Evolutionary conservation across 495 filamentous ascomycete genomes (phyloP), one percentile per base, ranked within the genome.

Genomic region (Penicillium egyptiacum): DNA sequence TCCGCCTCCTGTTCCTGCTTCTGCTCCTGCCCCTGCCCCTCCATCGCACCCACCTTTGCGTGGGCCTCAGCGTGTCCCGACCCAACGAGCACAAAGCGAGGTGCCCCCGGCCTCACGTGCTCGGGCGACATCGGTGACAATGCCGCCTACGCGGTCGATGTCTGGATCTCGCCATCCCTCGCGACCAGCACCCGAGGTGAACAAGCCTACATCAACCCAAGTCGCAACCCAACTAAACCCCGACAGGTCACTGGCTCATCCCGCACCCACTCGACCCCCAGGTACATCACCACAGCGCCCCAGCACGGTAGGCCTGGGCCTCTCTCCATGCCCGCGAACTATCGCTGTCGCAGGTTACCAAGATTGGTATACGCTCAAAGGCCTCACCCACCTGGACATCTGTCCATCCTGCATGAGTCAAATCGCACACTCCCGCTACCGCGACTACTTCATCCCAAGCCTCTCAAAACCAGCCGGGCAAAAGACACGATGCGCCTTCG

Each of bases 351-450:
- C 73, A 4, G 81, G 80, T 2, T 75, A 80, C 46, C 74, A 83
- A 55, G 86, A 88, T 59, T 90, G 87, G 87, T 83, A 83, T 58
- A 88, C 83, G 5, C 73, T 90, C 7, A 76, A 79, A 23, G 77
- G 79, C 8, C 73, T 80, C 50, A 69, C 75, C 5, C 71, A 76
- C 33, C 79, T 88, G 31, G 76, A 86, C 57, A 82, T 90, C 40
- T 90, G 87, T 50, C 86, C 86, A 2, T 75, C 75, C 7, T 90
- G 87, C 72, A 76, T 81, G 53, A 70, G 72, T 6, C 76, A 81
- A 43, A 75, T 88, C 55, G 79, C 73, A 17, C 71, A 81, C 31
- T 82, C 83, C 0, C 69, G 73, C 43, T 88, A 82, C 66, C 69
- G 76, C 2, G 66, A 75, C 33, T 74, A 72, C 50, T 83, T 89